Percentiles rank a stretch among this genome's conserved stretches.
Evolutionary conservation across 179 eudicot genomes (phyloP).

Genomic region (Beta macrorhiza): DNA sequence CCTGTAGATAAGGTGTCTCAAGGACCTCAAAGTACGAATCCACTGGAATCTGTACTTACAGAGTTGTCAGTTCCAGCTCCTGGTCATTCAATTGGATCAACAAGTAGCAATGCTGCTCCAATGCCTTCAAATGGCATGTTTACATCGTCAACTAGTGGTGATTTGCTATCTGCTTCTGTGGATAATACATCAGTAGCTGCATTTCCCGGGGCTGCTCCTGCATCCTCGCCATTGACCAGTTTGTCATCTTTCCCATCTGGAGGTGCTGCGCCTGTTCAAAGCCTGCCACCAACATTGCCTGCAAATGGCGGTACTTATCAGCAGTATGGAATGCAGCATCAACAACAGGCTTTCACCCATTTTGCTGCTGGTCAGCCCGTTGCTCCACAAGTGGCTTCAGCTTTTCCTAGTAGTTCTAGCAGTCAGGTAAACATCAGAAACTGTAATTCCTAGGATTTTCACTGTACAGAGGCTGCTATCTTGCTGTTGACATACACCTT

Average conservation of each 20-base stretch:
- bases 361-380: conserved; percentile 36
- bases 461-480: conserved; percentile 26
- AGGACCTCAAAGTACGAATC: conserved; percentile 47
- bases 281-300: conserved; percentile 31
- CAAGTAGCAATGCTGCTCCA: conserved; percentile 26
- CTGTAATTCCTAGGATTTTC: background rate
- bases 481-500: conserved; percentile 29
- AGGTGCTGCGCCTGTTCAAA: conserved; percentile 30
- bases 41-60: conserved; percentile 56
- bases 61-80: conserved; percentile 53
- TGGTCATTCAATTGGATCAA: conserved; percentile 33
- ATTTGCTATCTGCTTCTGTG: conserved; percentile 34
- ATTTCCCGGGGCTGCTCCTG: conserved; percentile 34
- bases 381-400: conserved; percentile 35
- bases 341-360: conserved; percentile 46
- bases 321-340: conserved; percentile 52
- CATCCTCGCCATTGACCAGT: conserved; percentile 28
- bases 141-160: conserved; percentile 36
- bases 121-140: conserved; percentile 37
- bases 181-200: conserved; percentile 32
- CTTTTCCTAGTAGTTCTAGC: conserved; percentile 37
- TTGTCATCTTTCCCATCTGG: conserved; percentile 34
- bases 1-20: conserved; percentile 44
- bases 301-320: conserved; percentile 43
- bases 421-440: conserved; percentile 42